phyloP scores from a whole-genome alignment of 164 flowering plant species.

The Brasenia schreberi region DNA sequence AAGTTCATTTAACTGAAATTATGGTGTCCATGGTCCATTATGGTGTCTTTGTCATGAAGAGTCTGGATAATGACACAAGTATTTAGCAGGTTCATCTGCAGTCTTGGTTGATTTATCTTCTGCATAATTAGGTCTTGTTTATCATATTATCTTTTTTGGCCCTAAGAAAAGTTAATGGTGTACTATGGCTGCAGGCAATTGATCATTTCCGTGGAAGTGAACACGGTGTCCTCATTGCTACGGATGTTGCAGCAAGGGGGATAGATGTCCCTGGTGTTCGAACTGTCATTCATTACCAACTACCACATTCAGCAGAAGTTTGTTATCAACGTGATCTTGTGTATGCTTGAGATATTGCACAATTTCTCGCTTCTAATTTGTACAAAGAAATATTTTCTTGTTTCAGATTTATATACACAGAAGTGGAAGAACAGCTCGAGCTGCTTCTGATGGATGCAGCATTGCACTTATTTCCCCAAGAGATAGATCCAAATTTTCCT shows the following conservation, averaged over 20 bases:
- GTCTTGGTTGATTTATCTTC: too few relatives aligned
- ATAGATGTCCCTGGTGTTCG: conserved; percentile 89
- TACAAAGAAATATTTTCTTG: conserved; percentile 1
- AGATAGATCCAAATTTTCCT: conserved; percentile 72
- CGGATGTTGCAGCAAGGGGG: conserved; percentile 96
- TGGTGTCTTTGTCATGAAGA: too few relatives aligned
- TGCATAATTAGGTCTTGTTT: too few relatives aligned
- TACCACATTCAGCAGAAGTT: conserved; percentile 95
- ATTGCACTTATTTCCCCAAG: conserved; percentile 75
- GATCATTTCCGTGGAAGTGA: conserved; percentile 80
- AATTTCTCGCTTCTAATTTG: neutral
- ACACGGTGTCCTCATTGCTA: conserved; percentile 76
- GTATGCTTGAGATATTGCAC: neutral
- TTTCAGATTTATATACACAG: conserved; percentile 85
- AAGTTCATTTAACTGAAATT: too few relatives aligned
- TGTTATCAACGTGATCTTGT: conserved; percentile 6
- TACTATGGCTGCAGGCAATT: conserved; percentile 40
- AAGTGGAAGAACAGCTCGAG: conserved; percentile 98
- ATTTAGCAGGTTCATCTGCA: too few relatives aligned
- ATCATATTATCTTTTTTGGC: too few relatives aligned
- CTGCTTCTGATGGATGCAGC: conserved; percentile 86
- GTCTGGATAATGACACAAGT: too few relatives aligned
- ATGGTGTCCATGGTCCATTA: too few relatives aligned
- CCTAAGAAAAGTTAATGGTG: neutral
- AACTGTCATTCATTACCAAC: conserved; percentile 93